Percentiles rank a stretch among this genome's conserved stretches.
Evolutionary conservation across 805 yeast species (phyloP).

Genomic region (Starmerella riodocensis): DNA sequence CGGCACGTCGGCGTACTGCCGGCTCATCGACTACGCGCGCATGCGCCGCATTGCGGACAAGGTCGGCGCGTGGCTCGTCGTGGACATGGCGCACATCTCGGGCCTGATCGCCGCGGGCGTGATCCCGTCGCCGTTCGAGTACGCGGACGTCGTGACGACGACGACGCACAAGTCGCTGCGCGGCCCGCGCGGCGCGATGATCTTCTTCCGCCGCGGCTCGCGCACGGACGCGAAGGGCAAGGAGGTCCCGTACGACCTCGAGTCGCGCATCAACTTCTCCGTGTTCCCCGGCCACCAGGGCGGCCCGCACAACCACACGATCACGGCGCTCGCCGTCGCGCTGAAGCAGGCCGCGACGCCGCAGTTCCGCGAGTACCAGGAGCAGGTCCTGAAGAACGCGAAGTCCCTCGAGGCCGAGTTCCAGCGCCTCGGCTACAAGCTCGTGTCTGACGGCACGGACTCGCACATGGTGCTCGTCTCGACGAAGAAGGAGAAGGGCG

Average conservation of each 20-base stretch:
- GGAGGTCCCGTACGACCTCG: conserved; percentile 81
- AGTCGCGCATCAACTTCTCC: conserved; percentile 89
- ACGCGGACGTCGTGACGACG: conserved; percentile 94
- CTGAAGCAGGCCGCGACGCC: conserved; percentile 85
- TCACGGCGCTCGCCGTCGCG: conserved; percentile 93
- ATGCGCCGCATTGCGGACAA: conserved; percentile 94
- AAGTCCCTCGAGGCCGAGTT: conserved; percentile 66
- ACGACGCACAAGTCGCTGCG: conserved; percentile 97
- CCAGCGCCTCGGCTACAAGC: conserved; percentile 55
- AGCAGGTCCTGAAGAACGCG: conserved; percentile 79
- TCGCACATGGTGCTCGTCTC: conserved; percentile 90
- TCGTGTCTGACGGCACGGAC: conserved; percentile 92
- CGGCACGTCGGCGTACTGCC: conserved; percentile 96
- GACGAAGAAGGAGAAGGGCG: conserved; percentile 64
- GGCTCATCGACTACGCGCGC: conserved; percentile 90
- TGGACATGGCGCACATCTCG: conserved; percentile 97
- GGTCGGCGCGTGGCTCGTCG: conserved; percentile 91
- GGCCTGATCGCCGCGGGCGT: conserved; percentile 94
- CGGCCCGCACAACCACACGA: conserved; percentile 99
- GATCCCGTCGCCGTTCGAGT: conserved; percentile 90
- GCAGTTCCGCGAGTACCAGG: conserved; percentile 82
- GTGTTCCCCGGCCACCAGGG: conserved; percentile 99
- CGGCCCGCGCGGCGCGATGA: conserved; percentile 99
- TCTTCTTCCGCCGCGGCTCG: conserved; percentile 93
- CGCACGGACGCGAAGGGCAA: conserved; percentile 86